Percentiles rank a stretch among this genome's conserved stretches.
Evolutionary conservation across 257 asterid species (phyloP).

Genomic region (Solanum lycopersicoides): DNA sequence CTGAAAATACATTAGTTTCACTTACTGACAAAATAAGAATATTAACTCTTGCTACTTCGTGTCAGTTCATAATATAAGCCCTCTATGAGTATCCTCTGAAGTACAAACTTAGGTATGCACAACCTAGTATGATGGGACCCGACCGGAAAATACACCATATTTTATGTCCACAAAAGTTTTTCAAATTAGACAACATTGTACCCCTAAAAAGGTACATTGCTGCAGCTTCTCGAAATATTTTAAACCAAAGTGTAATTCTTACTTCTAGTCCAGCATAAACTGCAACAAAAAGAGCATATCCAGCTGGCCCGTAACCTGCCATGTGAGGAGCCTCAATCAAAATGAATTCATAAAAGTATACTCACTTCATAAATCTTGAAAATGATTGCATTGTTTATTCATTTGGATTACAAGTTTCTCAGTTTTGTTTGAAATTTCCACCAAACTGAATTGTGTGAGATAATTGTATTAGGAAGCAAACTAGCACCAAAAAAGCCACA

Average conservation of each 20-base stretch:
- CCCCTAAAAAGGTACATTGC: not conserved
- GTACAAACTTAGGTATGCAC: not conserved
- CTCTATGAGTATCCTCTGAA: not conserved
- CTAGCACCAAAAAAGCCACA: not conserved
- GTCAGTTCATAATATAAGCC: not conserved
- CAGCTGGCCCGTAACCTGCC: conserved; percentile 89
- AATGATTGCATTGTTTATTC: not conserved
- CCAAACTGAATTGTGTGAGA: not conserved
- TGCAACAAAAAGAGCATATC: conserved; percentile 86
- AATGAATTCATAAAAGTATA: not conserved
- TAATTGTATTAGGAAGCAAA: not conserved
- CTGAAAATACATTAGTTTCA: not conserved
- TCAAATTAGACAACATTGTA: not conserved
- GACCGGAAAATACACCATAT: not conserved
- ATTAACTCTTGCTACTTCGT: not conserved
- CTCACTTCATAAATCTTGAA: not conserved
- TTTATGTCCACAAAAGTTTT: not conserved
- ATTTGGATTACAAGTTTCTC: not conserved
- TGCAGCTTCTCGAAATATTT: not conserved
- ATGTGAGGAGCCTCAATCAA: conserved; percentile 1
- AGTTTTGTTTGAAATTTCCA: not conserved
- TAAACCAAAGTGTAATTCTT: conserved; percentile 17
- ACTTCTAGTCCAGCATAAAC: conserved; percentile 95
- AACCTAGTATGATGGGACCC: not conserved
- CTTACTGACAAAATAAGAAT: not conserved